Conservation (phyloP, 441 rosid species). For the Pelargonium fulgidum region DNA sequence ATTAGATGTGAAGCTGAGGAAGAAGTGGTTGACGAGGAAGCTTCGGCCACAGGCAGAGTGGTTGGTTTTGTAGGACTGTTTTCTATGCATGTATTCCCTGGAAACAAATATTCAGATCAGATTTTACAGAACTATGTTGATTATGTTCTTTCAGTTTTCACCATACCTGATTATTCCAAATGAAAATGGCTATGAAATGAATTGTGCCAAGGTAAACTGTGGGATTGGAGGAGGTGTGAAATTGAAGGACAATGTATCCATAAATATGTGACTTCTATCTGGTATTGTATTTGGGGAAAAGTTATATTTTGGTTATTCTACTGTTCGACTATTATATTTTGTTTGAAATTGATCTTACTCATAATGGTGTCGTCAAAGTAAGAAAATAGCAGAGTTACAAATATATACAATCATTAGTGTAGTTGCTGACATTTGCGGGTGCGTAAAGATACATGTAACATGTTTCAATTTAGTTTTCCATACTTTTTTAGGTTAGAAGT, state of each 20-base stretch:
- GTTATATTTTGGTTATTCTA: too few species aligned
- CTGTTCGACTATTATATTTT: too few species aligned
- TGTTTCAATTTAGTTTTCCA: too few species aligned
- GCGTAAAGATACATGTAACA: too few species aligned
- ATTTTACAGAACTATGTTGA: background rate
- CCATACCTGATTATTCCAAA: background rate
- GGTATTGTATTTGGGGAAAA: too few species aligned
- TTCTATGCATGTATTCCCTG: background rate
- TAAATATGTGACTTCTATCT: too few species aligned
- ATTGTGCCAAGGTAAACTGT: background rate
- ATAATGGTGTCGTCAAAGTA: too few species aligned
- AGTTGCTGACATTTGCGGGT: too few species aligned
- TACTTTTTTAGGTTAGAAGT: too few species aligned
- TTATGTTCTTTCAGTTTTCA: background rate
- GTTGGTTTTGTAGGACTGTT: background rate
- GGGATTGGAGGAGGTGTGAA: background rate
- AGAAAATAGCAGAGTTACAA: too few species aligned
- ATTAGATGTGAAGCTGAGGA: constrained; percentile 47
- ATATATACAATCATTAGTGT: too few species aligned
- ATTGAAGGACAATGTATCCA: background rate
- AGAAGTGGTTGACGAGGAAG: constrained; percentile 74
- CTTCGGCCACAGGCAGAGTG: constrained; percentile 24
- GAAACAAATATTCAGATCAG: background rate
- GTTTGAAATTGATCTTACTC: too few species aligned
- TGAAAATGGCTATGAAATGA: background rate